These are phyloP conservation scores for Pleoardoris graminearum DNA, from an alignment of 2,329 filamentous ascomycete genomes.

Conservation along the genomic window DNA sequence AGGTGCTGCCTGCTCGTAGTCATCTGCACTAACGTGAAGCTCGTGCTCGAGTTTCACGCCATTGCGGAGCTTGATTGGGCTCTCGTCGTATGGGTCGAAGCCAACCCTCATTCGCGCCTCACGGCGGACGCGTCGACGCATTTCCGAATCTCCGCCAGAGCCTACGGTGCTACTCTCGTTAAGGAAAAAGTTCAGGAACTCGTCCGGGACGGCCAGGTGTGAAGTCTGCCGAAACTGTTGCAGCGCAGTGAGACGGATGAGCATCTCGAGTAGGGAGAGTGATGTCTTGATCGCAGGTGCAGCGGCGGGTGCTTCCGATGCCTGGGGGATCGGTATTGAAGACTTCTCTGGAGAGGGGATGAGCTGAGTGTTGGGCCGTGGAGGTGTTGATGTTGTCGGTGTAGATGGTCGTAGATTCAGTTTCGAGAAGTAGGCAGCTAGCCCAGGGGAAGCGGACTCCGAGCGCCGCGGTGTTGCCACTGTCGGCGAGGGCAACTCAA, in stretches of 20 bases:
- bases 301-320: constrained; percentile 20
- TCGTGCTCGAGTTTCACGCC: constrained; percentile 65
- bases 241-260: constrained; percentile 81
- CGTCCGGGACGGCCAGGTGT: constrained; percentile 86
- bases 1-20: constrained; percentile 4
- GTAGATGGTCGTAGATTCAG: constrained; percentile 48
- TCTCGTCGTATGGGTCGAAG: constrained; percentile 74
- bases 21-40: constrained; percentile 19
- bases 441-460: constrained; percentile 46
- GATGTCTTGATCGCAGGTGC: constrained; percentile 64
- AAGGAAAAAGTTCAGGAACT: constrained; percentile 86
- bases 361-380: constrained; percentile 29
- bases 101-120: constrained; percentile 66
- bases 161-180: constrained; percentile 69
- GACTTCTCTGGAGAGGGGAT: constrained; percentile 32
- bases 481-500: constrained; percentile 21
- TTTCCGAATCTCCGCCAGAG: constrained; percentile 63
- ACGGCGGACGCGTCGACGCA: constrained; percentile 61
- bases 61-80: constrained; percentile 65
- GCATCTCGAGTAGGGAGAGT: constrained; percentile 82
- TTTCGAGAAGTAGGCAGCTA: constrained; percentile 51
- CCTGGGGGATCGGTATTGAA: constrained; percentile 14
- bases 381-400: constrained; percentile 20
- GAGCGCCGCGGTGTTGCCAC: constrained; percentile 17
- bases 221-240: constrained; percentile 91